Evolutionary conservation across 345 rosid genomes (phyloP), one percentile per base, ranked within the genome.

Genomic region (Dimocarpus longan): DNA sequence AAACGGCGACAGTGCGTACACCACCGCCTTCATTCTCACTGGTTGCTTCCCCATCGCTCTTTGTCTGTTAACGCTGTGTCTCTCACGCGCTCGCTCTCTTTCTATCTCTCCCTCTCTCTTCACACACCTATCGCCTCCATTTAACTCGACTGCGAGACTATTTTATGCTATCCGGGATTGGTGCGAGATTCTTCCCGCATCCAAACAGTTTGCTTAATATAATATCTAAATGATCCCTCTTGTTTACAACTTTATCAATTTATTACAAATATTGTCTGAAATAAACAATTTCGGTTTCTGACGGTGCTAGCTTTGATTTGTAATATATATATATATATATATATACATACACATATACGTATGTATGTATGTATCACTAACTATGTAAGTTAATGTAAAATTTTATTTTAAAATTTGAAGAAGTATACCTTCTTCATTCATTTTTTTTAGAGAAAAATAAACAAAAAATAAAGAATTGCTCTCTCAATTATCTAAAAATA

Each of bases 21-120:
- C 84, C 85, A 94, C 95, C 66, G 97, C 98, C 90, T 89, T 92
- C 93, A 91, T 80, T 81, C 83, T 89, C 85, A 94, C 93, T 76
- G 89, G 95, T 39, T 87, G 91, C 89, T 91, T 91, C 78, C 93
- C 97, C 95, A 92, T 94, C 22, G 71, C 69, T 73, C 43, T 71
- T 43, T 71, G 6, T 63, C 79, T 76, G 46, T 21, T 43, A 10
- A 44, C 26, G 70, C 18, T 10, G n/a, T 54, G 59, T 16, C 16
- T 42, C 44, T 28, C 18, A 52, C 57, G 57, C 57, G 18, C 63
- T 19, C 26, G 0, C 6, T 6, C 6, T 24, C 42, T 44, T 0
- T 15, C 8, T 26, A 5, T 44, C 50, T 6, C 11, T 1, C 12
- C 5, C 57, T 46, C 40, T 40, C 3, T 42, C 52, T 12, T 48